Evolutionary conservation across 768 basidiomycete species (phyloP).

Genomic region (Naematelia encephala): DNA sequence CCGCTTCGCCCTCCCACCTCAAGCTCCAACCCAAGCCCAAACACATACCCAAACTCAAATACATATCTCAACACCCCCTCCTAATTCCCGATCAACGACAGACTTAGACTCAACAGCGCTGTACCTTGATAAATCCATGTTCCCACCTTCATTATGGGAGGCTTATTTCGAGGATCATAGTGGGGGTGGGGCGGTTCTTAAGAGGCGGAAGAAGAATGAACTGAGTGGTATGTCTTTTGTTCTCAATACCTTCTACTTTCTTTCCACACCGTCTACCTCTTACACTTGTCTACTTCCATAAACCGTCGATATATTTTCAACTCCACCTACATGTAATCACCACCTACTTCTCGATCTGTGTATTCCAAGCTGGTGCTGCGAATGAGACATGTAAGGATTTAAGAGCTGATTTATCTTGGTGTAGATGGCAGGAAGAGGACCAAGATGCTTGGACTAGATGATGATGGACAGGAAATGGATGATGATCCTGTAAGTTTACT

Average conservation of each 20-base stretch:
- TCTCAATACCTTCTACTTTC: neutral
- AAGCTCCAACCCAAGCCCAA: neutral
- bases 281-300: neutral
- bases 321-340: too few relatives aligned
- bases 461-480: neutral
- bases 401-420: too few relatives aligned
- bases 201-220: slow-evolving; percentile 15
- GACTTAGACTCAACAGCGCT: slow-evolving; percentile 23
- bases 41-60: too few relatives aligned
- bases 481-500: neutral
- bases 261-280: neutral
- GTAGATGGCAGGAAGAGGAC: neutral
- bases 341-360: too few relatives aligned
- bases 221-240: neutral
- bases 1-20: slow-evolving; percentile 12
- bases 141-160: slow-evolving; percentile 38
- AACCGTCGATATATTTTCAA: neutral
- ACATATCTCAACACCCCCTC: neutral
- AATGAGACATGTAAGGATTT: too few relatives aligned
- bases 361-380: too few relatives aligned
- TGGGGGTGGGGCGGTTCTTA: neutral
- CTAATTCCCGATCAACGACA: neutral
- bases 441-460: neutral
- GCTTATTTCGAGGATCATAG: slow-evolving; percentile 29
- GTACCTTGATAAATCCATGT: slow-evolving; percentile 29